Evolutionary conservation across 2,329 filamentous ascomycete species (phyloP).

Genomic region (Pseudocercospora pini-densiflorae): DNA sequence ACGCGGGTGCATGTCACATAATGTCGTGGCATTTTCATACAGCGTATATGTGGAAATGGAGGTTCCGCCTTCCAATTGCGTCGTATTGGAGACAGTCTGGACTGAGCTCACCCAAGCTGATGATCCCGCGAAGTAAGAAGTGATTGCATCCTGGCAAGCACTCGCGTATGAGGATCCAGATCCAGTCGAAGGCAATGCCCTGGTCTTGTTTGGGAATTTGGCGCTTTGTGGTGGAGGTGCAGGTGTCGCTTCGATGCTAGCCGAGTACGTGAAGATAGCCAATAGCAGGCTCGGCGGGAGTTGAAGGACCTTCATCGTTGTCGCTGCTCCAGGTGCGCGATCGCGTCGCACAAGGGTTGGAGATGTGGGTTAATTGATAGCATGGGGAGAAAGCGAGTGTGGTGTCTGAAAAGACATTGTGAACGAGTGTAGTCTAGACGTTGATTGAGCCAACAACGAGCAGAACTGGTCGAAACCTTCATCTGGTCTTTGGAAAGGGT

Average conservation of each 20-base stretch:
- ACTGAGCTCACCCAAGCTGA: constrained; percentile 11
- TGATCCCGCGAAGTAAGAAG: constrained; percentile 10
- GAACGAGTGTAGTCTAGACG: neutral
- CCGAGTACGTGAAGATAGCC: constrained; percentile 18
- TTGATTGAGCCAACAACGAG: neutral
- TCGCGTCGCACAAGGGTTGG: neutral
- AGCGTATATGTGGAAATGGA: constrained; percentile 30
- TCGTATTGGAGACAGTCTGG: constrained; percentile 14
- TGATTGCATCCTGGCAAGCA: constrained; percentile 11
- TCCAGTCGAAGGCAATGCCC: neutral
- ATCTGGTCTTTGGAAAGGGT: neutral
- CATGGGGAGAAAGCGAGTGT: constrained; percentile 4
- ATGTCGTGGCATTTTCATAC: constrained; percentile 36
- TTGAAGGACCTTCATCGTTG: constrained; percentile 18
- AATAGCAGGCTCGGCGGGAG: constrained; percentile 24
- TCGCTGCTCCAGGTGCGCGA: neutral
- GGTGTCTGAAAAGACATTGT: neutral
- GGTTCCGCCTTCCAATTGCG: constrained; percentile 24
- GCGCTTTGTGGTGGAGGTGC: neutral
- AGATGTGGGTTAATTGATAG: neutral
- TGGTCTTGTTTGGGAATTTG: neutral
- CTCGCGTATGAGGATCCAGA: constrained; percentile 18
- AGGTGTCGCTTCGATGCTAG: neutral
- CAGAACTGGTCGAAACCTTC: neutral
- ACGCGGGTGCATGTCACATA: constrained; percentile 38